Evolutionary conservation across 306 rosid species (phyloP), one percentile per base, ranked within the genome.

Genomic region (Dryas alaskensis): DNA sequence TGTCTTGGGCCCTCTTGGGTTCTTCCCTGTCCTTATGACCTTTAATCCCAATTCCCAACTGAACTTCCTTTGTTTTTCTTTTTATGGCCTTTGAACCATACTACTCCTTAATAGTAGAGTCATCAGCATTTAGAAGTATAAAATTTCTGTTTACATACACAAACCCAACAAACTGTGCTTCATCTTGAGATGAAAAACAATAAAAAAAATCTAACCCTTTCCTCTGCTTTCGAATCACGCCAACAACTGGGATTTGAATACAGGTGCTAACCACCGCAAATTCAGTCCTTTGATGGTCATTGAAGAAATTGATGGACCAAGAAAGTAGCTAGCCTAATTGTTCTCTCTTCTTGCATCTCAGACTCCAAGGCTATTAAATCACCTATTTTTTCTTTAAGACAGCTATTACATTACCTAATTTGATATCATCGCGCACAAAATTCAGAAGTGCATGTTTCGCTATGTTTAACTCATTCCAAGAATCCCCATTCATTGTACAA

Each of bases 401-500:
- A 46, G 60, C 60, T 49, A 59, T 27, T 60, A 31, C 61, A 49
- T 27, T 14, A 31, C n/a, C 1, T 16, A 67, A 71, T 27, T 27
- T 10, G 17, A 16, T 46, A 72, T 10, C 16, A 47, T 22, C 58
- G 12, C 57, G 42, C 46, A 47, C 10, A 72, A 46, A 16, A 47
- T 69, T 61, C 47, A 5, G 11, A n/a, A 42, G 3, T 54, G 42
- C 64, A 70, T 10, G 39, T 10, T 40, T 12, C 74, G 10, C 52
- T 10, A 40, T 19, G 42, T 3, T 7, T 70, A 70, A 17, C 52
- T 54, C 51, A 54, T 17, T 58, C 64, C 31, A 54, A 43, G 49
- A 53, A 53, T 59, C 63, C n/a, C 62, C 62, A 69, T 69, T 69
- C 73, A 11, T 40, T 40, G 16, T n/a, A 42, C 11, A 8, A 40